These are phyloP conservation scores for Alternaria sp. DNA, from an alignment of 2,329 filamentous ascomycete genomes.

Conservation along the genomic window DNA sequence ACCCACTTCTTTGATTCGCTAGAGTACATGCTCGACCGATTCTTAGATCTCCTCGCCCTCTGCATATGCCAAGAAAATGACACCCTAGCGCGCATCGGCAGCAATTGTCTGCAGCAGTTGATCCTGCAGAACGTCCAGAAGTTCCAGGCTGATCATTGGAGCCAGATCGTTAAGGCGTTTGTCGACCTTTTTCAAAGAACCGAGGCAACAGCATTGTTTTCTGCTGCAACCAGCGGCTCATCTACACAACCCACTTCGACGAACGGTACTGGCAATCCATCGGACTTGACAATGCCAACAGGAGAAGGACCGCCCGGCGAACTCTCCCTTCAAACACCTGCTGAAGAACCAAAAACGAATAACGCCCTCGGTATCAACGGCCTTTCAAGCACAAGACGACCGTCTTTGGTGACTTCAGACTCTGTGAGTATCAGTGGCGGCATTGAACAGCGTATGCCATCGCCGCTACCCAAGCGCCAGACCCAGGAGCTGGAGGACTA, in stretches of 20 bases:
- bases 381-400: slow-evolving; percentile 39
- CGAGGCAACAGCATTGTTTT: slow-evolving; percentile 94
- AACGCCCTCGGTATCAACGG: slow-evolving; percentile 59
- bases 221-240: slow-evolving; percentile 67
- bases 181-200: slow-evolving; percentile 95
- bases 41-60: slow-evolving; percentile 89
- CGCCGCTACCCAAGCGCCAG: slow-evolving; percentile 48
- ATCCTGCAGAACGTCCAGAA: slow-evolving; percentile 97
- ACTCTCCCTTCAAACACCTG: slow-evolving; percentile 46
- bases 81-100: slow-evolving; percentile 95
- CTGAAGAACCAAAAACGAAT: slow-evolving; percentile 41
- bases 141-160: slow-evolving; percentile 87
- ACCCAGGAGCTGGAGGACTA: slow-evolving; percentile 79
- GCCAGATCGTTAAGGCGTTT: slow-evolving; percentile 92
- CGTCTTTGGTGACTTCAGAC: slow-evolving; percentile 46
- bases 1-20: slow-evolving; percentile 97
- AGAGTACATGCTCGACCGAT: slow-evolving; percentile 98
- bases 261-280: slow-evolving; percentile 58
- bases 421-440: slow-evolving; percentile 27
- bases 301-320: slow-evolving; percentile 46
- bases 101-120: slow-evolving; percentile 95
- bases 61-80: slow-evolving; percentile 99
- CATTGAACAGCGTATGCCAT: slow-evolving; percentile 42
- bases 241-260: slow-evolving; percentile 57
- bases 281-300: slow-evolving; percentile 54